phyloP scores from a whole-genome alignment of 2,329 filamentous ascomycete genomes.

The Talaromyces sp. region DNA sequence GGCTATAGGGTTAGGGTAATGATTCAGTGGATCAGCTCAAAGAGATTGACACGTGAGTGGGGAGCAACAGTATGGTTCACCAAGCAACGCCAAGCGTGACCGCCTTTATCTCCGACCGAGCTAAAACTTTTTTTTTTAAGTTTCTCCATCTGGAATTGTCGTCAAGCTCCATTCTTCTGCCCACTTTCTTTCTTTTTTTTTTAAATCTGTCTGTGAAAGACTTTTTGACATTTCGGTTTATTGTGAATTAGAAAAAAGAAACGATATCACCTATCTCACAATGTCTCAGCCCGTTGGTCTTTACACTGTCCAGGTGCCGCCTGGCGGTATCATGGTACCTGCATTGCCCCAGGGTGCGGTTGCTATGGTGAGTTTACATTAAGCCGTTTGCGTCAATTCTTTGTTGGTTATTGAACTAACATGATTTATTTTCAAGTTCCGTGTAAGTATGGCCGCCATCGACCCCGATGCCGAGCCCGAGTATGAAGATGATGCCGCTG shows the following conservation, averaged over 20 bases:
- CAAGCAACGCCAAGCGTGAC: constrained; percentile 13
- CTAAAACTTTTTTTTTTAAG: constrained; percentile 13
- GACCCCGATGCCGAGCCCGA: constrained; percentile 78
- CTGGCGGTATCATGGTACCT: constrained; percentile 77
- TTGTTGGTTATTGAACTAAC: neutral
- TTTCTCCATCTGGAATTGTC: constrained; percentile 2
- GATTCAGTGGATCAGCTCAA: neutral
- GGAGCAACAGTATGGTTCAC: constrained; percentile 7
- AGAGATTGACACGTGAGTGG: constrained; percentile 6
- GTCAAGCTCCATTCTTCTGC: neutral
- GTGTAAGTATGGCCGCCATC: constrained; percentile 97
- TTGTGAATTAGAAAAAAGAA: neutral
- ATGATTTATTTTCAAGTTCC: constrained; percentile 60
- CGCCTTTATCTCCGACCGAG: constrained; percentile 13
- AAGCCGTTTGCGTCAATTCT: neutral
- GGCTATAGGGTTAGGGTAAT: neutral
- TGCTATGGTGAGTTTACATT: constrained; percentile 66
- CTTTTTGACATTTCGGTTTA: neutral
- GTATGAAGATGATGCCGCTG: constrained; percentile 60
- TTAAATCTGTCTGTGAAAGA: neutral
- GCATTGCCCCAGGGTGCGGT: constrained; percentile 70
- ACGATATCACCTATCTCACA: constrained; percentile 20
- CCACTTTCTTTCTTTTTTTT: constrained; percentile 5
- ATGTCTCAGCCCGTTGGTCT: constrained; percentile 68
- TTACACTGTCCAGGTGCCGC: constrained; percentile 87